Percentiles rank a stretch among this genome's conserved stretches.
Evolutionary conservation across 176 grass and related monocot genomes (phyloP).

Genomic region (Poa annua): DNA sequence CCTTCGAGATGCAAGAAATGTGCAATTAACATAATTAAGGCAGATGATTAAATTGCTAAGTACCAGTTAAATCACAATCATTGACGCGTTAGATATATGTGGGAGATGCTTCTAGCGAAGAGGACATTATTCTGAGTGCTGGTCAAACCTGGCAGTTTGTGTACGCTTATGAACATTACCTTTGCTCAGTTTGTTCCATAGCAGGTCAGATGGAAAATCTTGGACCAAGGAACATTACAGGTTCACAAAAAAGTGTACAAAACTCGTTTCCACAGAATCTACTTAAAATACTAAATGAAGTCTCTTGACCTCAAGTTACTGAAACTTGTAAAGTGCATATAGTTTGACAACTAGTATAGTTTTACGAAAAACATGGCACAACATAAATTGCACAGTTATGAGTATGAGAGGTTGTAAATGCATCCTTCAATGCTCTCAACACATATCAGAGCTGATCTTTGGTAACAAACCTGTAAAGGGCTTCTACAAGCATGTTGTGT

Average conservation of each 20-base stretch:
- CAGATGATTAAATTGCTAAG: neutral
- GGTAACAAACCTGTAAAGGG: conserved; percentile 66
- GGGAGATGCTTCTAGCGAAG: neutral
- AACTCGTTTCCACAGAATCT: neutral
- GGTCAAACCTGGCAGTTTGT: conserved; percentile 3
- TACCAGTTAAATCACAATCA: neutral
- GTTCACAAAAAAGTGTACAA: conserved; percentile 22
- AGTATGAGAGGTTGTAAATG: neutral
- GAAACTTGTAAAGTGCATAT: conserved; percentile 10
- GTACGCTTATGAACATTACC: conserved; percentile 9
- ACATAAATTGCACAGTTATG: conserved; percentile 32
- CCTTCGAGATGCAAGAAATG: conserved; percentile 7
- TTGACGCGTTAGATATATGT: neutral
- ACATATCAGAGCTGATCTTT: neutral
- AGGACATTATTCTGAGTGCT: conserved; percentile 1
- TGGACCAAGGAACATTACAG: conserved; percentile 1
- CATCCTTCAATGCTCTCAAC: conserved; percentile 16
- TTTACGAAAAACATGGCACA: conserved; percentile 24
- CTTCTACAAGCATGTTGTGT: conserved; percentile 64
- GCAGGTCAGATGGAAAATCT: conserved; percentile 19
- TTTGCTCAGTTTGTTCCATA: neutral
- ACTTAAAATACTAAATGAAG: neutral
- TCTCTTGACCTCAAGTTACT: neutral
- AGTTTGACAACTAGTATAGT: neutral
- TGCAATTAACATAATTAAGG: conserved; percentile 3